Base-by-base conservation (phyloP, 225 moss, liverwort and hornwort species). In the Thuidium tamariscinum region DNA sequence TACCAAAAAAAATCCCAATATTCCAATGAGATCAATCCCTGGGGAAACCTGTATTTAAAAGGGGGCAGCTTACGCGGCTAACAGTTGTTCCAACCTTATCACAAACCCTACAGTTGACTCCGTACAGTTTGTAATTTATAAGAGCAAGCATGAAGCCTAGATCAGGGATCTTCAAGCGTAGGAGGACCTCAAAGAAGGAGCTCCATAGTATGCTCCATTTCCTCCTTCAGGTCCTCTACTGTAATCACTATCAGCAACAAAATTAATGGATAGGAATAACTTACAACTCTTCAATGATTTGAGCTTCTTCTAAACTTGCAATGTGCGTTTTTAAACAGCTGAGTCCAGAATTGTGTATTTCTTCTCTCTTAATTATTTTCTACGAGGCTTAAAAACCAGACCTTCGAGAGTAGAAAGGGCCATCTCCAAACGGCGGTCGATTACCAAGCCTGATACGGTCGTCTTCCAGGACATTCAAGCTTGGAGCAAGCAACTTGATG, bases 381-480 rank as follows among this genome's bases (percentile, higher is more conserved):
- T n/a, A n/a, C 3, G 36, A 75, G 54, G 54, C 74, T 52, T n/a
- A 52, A 22, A 74, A 90, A 20, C 18, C 70, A 82, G 80, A 74
- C 87, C 77, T 88, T 27, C 91, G 88, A 54, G 88, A 78, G 60
- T 48, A 81, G 87, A 84, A 86, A 80, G 89, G 71, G 17, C 41
- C 20, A 30, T 56, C 88, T 57, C 64, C 84, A 51, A 82, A 90
- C 41, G 52, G 49, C 5, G 89, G 54, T 79, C 30, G 63, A 48
- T 89, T 88, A 26, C 92, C 88, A 46, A 94, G 94, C 65, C 91
- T 80, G 59, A 96, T 91, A 22, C 95, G 95, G 51, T 92, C 94
- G 44, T 97, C 98, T 66, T 97, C 94, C 13, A 98, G 88, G 52
- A 98, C 93, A 86, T 97, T 97, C 88, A 98, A 91, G 62, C 91